phyloP scores from a whole-genome alignment of 2,329 filamentous ascomycete genomes.

The Beauveria sp. region DNA sequence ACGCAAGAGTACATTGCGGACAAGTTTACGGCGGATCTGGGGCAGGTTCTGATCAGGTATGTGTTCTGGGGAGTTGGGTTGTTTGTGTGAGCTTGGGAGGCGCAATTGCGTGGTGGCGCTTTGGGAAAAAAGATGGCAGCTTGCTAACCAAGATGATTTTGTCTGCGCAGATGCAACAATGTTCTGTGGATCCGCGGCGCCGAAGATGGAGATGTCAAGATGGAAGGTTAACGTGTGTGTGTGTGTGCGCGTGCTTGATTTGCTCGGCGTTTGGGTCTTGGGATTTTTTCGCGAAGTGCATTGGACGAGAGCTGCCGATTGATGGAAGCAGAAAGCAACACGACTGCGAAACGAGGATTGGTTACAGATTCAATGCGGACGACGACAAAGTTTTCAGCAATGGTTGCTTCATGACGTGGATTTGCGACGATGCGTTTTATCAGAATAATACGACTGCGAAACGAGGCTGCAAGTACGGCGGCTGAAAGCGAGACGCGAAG shows the following conservation, averaged over 20 bases:
- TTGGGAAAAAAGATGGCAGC: neutral
- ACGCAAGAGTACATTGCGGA: conserved; percentile 90
- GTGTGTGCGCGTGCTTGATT: neutral
- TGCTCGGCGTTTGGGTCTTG: conserved; percentile 5
- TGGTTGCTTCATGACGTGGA: neutral
- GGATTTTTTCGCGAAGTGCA: neutral
- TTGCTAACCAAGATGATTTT: conserved; percentile 1
- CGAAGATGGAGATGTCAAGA: conserved; percentile 46
- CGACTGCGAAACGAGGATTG: neutral
- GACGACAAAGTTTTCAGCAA: neutral
- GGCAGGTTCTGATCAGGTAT: conserved; percentile 86
- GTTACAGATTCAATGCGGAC: neutral
- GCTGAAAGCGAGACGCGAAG: no score
- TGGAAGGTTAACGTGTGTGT: conserved; percentile 39
- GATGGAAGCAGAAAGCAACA: neutral
- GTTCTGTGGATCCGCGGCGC: conserved; percentile 81
- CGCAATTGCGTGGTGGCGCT: neutral
- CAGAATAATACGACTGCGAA: neutral
- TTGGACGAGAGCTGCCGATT: neutral
- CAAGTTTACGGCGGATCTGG: conserved; percentile 75
- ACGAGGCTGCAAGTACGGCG: neutral
- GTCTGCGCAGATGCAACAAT: conserved; percentile 70
- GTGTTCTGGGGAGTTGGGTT: neutral
- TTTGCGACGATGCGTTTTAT: neutral
- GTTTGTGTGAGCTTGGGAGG: neutral